A percentile compares a stretch with the other conserved stretches of the same genome.
These are phyloP conservation scores for Colletotrichum sp. DNA, from an alignment of 2,329 filamentous ascomycete species.

Conservation along the genomic window DNA sequence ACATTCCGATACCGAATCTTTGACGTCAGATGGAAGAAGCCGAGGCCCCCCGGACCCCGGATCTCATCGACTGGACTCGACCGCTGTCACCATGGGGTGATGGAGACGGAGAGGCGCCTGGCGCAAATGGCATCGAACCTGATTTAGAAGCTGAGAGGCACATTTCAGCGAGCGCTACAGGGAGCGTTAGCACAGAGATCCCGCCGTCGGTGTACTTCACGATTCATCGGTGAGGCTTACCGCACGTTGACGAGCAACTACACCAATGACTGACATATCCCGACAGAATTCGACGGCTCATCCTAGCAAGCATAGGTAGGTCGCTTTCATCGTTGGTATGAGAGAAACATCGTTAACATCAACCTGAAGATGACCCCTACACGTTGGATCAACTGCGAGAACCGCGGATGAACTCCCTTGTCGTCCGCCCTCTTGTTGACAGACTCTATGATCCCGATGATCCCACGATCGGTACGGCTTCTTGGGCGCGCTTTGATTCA, in stretches of 20 bases:
- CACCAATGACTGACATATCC: neutral
- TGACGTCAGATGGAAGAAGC: slow-evolving; percentile 14
- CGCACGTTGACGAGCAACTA: neutral
- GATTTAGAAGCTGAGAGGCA: slow-evolving; percentile 13
- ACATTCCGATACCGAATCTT: neutral
- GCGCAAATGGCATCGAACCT: neutral
- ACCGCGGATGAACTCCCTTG: slow-evolving; percentile 69
- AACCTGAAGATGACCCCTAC: slow-evolving; percentile 40
- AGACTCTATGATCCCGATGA: slow-evolving; percentile 69
- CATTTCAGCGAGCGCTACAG: slow-evolving; percentile 1
- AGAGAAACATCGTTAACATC: too few species aligned
- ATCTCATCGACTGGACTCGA: slow-evolving; percentile 18
- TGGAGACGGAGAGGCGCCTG: neutral
- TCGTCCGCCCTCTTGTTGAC: slow-evolving; percentile 72
- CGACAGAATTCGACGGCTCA: slow-evolving; percentile 5
- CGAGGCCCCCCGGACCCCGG: slow-evolving; percentile 4
- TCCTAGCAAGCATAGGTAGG: slow-evolving; percentile 12
- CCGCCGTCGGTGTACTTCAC: slow-evolving; percentile 12
- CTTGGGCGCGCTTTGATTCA: too few species aligned
- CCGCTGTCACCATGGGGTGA: slow-evolving; percentile 17
- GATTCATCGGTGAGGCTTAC: slow-evolving; percentile 8
- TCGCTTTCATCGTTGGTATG: too few species aligned
- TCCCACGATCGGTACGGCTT: slow-evolving; percentile 60
- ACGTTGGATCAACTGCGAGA: slow-evolving; percentile 68
- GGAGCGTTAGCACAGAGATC: neutral